Conservation (phyloP, 2,329 filamentous ascomycete species). For the Tolypocladium tropicale region DNA sequence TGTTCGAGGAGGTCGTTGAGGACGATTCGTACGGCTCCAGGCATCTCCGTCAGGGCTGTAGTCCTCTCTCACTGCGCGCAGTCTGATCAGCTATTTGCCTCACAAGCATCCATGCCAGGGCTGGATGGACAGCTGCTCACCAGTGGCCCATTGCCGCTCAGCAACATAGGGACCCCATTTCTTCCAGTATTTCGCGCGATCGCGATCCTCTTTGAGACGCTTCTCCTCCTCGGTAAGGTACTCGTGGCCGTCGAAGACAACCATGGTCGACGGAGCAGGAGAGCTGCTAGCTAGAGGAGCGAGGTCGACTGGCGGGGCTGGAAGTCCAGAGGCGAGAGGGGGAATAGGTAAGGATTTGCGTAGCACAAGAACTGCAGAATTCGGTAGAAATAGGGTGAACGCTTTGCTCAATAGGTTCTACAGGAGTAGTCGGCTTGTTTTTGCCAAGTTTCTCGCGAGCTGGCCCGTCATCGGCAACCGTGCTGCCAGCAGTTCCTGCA, state of each 20-base stretch:
- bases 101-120: not conserved
- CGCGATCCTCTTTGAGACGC: constrained; percentile 74
- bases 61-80: constrained; percentile 64
- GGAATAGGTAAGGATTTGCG: not conserved
- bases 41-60: constrained; percentile 85
- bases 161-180: constrained; percentile 93
- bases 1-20: not conserved
- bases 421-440: not conserved
- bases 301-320: not conserved
- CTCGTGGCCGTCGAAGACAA: constrained; percentile 79
- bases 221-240: constrained; percentile 86
- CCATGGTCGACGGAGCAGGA: constrained; percentile 47
- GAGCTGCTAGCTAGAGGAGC: not conserved
- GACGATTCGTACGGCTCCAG: constrained; percentile 69
- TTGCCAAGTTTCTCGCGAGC: not conserved
- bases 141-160: constrained; percentile 92
- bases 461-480: not conserved
- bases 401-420: not conserved
- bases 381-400: not conserved
- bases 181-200: constrained; percentile 90
- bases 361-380: not conserved
- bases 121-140: constrained; percentile 29
- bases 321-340: constrained; percentile 5
- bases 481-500: not conserved
- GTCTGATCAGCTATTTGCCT: constrained; percentile 12